Evolutionary conservation across 495 filamentous ascomycete species (phyloP), one percentile per base, ranked within the genome.

Genomic region (Articulospora tetracladia): DNA sequence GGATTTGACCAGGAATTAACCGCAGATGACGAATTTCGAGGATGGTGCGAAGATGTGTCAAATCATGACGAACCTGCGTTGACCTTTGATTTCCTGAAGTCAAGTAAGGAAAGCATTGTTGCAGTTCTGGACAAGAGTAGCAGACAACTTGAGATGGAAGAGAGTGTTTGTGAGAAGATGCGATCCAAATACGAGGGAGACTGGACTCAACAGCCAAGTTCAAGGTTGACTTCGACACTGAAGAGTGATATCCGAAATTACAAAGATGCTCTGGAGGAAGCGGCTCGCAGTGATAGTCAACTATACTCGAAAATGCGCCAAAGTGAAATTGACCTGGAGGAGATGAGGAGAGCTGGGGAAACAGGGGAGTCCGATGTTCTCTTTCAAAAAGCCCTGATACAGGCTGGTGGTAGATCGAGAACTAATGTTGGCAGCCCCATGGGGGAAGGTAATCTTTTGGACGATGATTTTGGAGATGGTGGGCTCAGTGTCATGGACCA

Each of bases 131-230:
- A 96, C 62, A 80, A 80, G 59, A 90, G 89, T 67, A 87, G 83
- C 41, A 96, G 94, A 66, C 89, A 93, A 66, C 70, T 98, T 11
- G 94, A 98, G 65, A 86, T 93, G 83, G 94, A 98, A 72, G 95
- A 97, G 75, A 94, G 89, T 57, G 92, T 98, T 6, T 98, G 94
- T 71, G 94, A 98, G 74, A 97, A 97, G 78, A 98, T 98, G 94
- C 84, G 94, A 53, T 95, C 92, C 1, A 98, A 98, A 72, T 97
- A 97, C 70, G 93, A 94, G 28, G 81, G 77, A 12, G 94, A 97
- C 48, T 98, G 94, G 94, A 97, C 90, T 20, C 94, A 98, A 70
- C 94, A 98, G 66, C 95, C 95, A 23, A 97, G 92, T 68, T 88
- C 87, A 30, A 79, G 91, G 61, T 81, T 98, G 23, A 98, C 93